Percentiles rank a stretch among this genome's conserved stretches.
Evolutionary conservation across 2,329 filamentous ascomycete genomes (phyloP).

Genomic region (Fusarium mexicanum): DNA sequence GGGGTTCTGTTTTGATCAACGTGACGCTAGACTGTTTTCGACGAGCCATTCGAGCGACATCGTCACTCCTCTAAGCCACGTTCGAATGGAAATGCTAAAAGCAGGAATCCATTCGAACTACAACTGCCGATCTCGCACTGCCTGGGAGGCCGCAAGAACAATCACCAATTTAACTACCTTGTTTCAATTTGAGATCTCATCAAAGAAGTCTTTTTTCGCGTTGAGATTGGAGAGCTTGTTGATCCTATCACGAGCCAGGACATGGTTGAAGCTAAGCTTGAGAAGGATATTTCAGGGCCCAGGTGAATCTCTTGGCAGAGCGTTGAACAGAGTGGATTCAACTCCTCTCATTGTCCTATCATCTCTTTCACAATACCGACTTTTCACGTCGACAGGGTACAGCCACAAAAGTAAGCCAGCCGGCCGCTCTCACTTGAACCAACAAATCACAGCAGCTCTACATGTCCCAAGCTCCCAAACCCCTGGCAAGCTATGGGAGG

Average conservation of each 20-base stretch:
- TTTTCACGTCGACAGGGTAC: neutral
- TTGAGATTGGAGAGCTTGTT: neutral
- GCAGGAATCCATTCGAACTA: neutral
- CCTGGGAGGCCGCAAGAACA: conserved; percentile 1
- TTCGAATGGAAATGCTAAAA: neutral
- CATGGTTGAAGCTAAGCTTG: neutral
- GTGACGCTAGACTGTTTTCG: neutral
- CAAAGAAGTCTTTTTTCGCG: neutral
- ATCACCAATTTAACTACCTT: neutral
- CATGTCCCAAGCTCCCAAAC: neutral
- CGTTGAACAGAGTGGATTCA: neutral
- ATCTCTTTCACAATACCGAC: neutral
- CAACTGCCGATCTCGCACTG: neutral
- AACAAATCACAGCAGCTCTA: neutral
- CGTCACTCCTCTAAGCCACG: conserved; percentile 12
- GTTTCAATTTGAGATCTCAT: neutral
- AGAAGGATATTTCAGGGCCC: neutral
- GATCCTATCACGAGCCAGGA: neutral
- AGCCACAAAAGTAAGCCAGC: neutral
- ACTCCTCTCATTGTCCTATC: neutral
- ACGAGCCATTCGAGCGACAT: conserved; percentile 1
- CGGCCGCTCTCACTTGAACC: neutral
- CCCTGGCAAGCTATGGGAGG: neutral
- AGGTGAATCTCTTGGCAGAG: neutral
- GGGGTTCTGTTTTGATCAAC: neutral